A percentile compares a stretch with the other conserved stretches of the same genome.
Conservation (phyloP, 2,329 filamentous ascomycete genomes). For the Fusarium oxysporum region DNA sequence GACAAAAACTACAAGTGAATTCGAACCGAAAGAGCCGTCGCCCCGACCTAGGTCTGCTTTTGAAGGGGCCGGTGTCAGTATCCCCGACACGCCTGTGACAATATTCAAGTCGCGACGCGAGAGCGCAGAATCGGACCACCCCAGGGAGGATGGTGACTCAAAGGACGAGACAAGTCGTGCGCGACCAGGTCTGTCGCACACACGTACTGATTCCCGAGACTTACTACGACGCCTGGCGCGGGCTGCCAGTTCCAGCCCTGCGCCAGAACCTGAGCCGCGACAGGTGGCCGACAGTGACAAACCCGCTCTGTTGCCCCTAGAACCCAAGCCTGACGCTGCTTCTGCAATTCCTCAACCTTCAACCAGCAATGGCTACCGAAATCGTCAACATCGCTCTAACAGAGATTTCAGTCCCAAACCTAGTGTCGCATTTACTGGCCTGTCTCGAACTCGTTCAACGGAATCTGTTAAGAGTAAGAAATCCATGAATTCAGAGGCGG, state of each 20-base stretch:
- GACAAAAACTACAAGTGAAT: slow-evolving; percentile 9
- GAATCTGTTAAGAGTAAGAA: slow-evolving; percentile 63
- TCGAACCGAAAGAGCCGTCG: slow-evolving; percentile 31
- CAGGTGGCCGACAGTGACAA: slow-evolving; percentile 29
- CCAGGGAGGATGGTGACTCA: slow-evolving; percentile 2
- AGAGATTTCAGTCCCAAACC: slow-evolving; percentile 50
- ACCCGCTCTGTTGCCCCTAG: slow-evolving; percentile 11
- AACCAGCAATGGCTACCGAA: slow-evolving; percentile 30
- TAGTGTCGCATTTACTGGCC: slow-evolving; percentile 60
- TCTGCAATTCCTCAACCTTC: slow-evolving; percentile 31
- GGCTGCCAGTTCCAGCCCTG: slow-evolving; percentile 60
- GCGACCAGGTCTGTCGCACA: slow-evolving; percentile 35
- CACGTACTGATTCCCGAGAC: slow-evolving; percentile 58
- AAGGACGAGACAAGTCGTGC: slow-evolving; percentile 27
- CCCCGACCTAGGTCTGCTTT: slow-evolving; percentile 42
- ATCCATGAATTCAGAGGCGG: slow-evolving; percentile 62
- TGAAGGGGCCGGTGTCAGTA: slow-evolving; percentile 48
- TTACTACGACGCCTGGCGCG: slow-evolving; percentile 62
- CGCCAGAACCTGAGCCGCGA: slow-evolving; percentile 45
- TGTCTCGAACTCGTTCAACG: slow-evolving; percentile 57
- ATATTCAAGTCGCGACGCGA: slow-evolving; percentile 49
- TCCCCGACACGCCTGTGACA: slow-evolving; percentile 56
- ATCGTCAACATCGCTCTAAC: slow-evolving; percentile 19
- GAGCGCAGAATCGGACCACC: slow-evolving; percentile 14
- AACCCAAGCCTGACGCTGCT: slow-evolving; percentile 29